These are phyloP conservation scores for Leccinellum albellum DNA, from an alignment of 768 basidiomycete species.

Conservation along the genomic window DNA sequence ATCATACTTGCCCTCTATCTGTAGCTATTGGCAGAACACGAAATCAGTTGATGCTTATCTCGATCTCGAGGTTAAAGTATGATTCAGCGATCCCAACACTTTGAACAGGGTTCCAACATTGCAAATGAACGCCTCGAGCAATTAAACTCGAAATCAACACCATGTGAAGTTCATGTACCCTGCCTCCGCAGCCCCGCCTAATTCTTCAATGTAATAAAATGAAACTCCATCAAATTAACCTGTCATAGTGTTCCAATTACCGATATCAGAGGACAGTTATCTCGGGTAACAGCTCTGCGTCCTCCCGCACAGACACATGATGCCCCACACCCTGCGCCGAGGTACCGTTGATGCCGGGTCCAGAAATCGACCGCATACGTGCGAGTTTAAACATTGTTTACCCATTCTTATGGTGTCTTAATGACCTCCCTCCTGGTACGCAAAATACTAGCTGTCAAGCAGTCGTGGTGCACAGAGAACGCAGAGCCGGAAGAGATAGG, in stretches of 20 bases:
- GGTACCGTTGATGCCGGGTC: neutral
- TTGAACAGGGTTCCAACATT: neutral
- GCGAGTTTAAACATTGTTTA: neutral
- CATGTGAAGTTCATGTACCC: neutral
- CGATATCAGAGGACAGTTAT: neutral
- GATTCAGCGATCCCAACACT: neutral
- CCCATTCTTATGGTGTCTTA: neutral
- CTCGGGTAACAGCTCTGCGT: neutral
- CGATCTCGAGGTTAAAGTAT: neutral
- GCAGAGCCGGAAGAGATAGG: neutral
- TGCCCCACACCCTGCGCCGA: neutral
- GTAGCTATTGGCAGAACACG: slow-evolving; percentile 89
- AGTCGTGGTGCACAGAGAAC: neutral
- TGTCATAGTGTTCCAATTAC: neutral
- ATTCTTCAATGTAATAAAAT: neutral
- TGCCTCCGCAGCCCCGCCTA: neutral
- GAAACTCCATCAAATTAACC: neutral
- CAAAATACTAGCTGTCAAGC: neutral
- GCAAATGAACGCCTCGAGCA: neutral
- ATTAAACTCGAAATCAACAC: neutral
- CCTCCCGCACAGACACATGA: neutral
- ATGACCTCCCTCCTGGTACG: neutral
- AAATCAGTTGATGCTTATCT: slow-evolving; percentile 51
- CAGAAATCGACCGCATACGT: neutral
- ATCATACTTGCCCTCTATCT: slow-evolving; percentile 2